Base-by-base conservation (phyloP, 192 early-diverging fungal genomes). In the Podila minutissima region DNA sequence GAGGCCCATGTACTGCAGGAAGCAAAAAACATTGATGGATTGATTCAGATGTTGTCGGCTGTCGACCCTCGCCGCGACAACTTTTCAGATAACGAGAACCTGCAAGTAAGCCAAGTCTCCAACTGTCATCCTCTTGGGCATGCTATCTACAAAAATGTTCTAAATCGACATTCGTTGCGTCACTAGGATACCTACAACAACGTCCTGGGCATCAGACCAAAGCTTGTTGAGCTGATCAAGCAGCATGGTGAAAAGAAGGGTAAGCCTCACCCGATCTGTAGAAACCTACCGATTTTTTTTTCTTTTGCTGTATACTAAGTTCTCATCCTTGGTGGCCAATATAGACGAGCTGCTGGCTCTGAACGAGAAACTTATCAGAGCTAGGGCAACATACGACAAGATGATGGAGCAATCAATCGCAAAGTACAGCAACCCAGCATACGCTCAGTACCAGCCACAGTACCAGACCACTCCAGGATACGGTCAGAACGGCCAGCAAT, bases 171-270 rank as follows among this genome's bases (percentile, higher is more conserved):
- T 46, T 74, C 19, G 6, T 9, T 24, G 8, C 28, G 38, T 38
- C 26, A 8, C 3, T 58, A 84, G 84, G 84, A 88, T 13, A 78
- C 93, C 15, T 97, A 99, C 72, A 88, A 92, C 59, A 86, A 89
- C 2, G 93, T 96, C 10, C 74, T 97, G 60, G 85, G 93, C n/a
- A 75, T 97, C 64, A 83, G 96, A 51, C 96, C 96, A 3, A 94
- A 95, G 83, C 84, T 99, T 49, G 88, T 98, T 20, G 91, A 91
- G 72, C 85, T 96, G 37, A 89, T 97, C 64, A 95, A 97, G 67
- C 91, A 91, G 53, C 92, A 95, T 58, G 91, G 88, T 24, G 87
- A 91, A 32, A 96, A 95, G 77, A 96, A 95, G 87, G 95, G 94
- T 88, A 84, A 82, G 51, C 19, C 22, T 53, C 6, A 22, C 29